These are phyloP conservation scores for Schizochytrium sp. DNA, from an alignment of 108 stramenopile genomes.

Conservation along the genomic window DNA sequence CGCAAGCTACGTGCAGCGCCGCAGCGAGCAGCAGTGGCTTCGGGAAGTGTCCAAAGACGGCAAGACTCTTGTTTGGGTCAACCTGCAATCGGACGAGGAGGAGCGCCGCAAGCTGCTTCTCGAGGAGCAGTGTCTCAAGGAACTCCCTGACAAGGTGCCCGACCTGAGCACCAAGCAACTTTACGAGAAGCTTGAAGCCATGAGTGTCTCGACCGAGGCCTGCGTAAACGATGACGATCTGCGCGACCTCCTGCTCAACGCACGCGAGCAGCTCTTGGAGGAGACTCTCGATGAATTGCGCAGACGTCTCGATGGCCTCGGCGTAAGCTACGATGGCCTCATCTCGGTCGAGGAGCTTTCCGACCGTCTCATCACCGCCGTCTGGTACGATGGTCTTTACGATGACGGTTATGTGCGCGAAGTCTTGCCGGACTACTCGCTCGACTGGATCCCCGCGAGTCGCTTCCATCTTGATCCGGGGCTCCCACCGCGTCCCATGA, in stretches of 20 bases:
- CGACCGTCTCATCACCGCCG: neutral
- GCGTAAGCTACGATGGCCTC: neutral
- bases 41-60: neutral
- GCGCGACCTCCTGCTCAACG: neutral
- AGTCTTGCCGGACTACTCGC: neutral
- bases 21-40: neutral
- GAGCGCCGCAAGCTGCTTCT: neutral
- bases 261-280: neutral
- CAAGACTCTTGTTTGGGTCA: neutral
- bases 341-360: neutral
- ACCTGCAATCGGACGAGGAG: constrained; percentile 12
- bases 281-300: neutral
- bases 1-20: neutral
- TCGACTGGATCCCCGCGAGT: neutral
- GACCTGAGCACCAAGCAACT: neutral
- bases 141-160: neutral
- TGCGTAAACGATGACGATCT: neutral
- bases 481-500: neutral
- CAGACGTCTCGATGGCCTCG: neutral
- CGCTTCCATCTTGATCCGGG: neutral
- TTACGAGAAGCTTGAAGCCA: neutral
- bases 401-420: constrained; percentile 11
- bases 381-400: neutral
- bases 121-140: neutral
- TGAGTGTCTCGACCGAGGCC: neutral